Percentiles rank a stretch among this genome's conserved stretches.
Evolutionary conservation across 2,329 filamentous ascomycete genomes (phyloP).

Genomic region (Escovopsis sp.): DNA sequence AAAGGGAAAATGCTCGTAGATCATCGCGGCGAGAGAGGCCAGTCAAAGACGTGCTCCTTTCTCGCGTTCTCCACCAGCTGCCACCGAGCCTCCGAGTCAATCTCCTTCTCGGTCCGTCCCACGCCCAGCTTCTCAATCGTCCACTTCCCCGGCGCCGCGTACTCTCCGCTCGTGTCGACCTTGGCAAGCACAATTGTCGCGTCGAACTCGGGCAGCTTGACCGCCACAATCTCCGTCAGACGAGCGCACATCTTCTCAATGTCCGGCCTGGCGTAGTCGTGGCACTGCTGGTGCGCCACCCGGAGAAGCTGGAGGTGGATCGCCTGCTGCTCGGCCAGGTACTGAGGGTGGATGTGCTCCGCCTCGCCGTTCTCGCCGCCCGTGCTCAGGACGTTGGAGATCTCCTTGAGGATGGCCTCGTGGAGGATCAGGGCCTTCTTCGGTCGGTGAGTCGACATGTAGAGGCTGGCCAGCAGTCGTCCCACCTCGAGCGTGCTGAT

Average conservation of each 20-base stretch:
- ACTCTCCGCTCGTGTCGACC: not conserved
- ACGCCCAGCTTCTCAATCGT: not conserved
- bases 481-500: conserved; percentile 12
- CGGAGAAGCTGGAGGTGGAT: not conserved
- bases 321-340: not conserved
- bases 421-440: not conserved
- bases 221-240: not conserved
- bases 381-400: not conserved
- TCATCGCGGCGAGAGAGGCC: too few species aligned
- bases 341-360: not conserved
- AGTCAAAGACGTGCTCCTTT: not conserved
- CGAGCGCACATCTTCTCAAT: not conserved
- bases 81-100: not conserved
- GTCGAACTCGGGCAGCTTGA: not conserved
- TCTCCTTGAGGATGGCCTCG: not conserved
- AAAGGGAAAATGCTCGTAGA: not conserved
- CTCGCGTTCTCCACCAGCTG: not conserved
- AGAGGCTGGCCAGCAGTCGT: conserved; percentile 11
- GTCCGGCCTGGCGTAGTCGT: not conserved
- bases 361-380: not conserved
- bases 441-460: not conserved
- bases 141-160: not conserved
- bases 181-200: not conserved
- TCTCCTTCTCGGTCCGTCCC: not conserved
- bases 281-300: not conserved